Percentiles rank a stretch among this genome's conserved stretches.
Evolutionary conservation across 2,329 filamentous ascomycete species (phyloP).

Genomic region (Scortechinia acanthostroma): DNA sequence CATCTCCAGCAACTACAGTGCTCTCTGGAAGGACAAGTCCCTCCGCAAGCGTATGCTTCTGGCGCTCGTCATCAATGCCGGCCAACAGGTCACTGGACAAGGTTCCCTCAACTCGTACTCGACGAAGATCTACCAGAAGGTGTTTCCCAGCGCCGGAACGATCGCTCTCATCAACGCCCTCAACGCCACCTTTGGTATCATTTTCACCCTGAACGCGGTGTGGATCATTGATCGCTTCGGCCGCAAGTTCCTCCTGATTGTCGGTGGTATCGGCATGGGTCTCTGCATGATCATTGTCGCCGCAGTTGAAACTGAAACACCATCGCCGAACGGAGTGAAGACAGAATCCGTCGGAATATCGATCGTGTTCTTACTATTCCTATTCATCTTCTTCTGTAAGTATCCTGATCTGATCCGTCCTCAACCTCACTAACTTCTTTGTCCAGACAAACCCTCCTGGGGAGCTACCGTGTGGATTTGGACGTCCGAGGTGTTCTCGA

Average conservation of each 20-base stretch:
- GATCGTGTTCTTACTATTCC: constrained; percentile 63
- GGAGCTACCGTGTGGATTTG: constrained; percentile 67
- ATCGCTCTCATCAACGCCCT: constrained; percentile 71
- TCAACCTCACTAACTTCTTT: not conserved
- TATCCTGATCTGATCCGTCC: not conserved
- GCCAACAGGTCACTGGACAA: constrained; percentile 68
- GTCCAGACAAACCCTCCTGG: constrained; percentile 57
- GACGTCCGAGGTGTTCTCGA: constrained; percentile 63
- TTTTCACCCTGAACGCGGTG: constrained; percentile 67
- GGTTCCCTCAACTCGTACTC: constrained; percentile 69
- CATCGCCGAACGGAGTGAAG: constrained; percentile 52
- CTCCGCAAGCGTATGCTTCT: constrained; percentile 60
- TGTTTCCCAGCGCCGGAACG: constrained; percentile 47
- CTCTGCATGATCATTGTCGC: constrained; percentile 64
- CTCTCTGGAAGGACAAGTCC: constrained; percentile 65
- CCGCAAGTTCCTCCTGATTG: constrained; percentile 62
- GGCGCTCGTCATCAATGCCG: constrained; percentile 61
- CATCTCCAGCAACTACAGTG: constrained; percentile 52
- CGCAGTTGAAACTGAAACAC: constrained; percentile 46
- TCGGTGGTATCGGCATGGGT: constrained; percentile 63
- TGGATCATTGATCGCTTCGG: constrained; percentile 71
- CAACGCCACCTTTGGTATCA: constrained; percentile 66
- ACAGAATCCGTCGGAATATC: constrained; percentile 52
- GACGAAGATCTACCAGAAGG: constrained; percentile 68
- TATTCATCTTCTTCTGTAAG: constrained; percentile 53